phyloP scores from a whole-genome alignment of 139 green algal species.

The Chlamydomonas sphaeroides region DNA sequence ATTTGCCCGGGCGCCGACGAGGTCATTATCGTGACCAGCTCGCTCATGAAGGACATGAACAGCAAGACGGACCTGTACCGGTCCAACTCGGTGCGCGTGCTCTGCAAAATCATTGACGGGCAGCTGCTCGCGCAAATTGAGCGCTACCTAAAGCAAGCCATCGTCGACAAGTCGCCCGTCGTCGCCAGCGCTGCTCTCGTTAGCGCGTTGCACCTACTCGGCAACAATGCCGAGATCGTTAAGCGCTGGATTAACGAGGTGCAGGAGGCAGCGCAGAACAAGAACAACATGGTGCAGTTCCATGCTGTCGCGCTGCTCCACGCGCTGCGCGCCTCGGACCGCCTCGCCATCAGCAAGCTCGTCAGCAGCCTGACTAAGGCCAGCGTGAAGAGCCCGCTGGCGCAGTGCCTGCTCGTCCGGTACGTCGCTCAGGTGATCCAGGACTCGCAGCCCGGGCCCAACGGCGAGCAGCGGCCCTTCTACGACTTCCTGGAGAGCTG shows the following conservation, averaged over 20 bases:
- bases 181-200: conserved; percentile 87
- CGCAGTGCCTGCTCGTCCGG: conserved; percentile 95
- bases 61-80: conserved; percentile 94
- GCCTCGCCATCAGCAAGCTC: conserved; percentile 97
- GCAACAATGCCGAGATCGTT: conserved; percentile 90
- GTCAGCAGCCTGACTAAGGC: conserved; percentile 89
- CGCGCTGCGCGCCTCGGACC: conserved; percentile 89
- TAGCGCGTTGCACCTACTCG: conserved; percentile 86
- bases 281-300: conserved; percentile 96
- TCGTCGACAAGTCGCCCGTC: conserved; percentile 94
- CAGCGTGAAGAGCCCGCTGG: conserved; percentile 89
- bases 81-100: conserved; percentile 96
- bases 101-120: conserved; percentile 95
- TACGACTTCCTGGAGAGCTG: conserved; percentile 98
- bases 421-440: conserved; percentile 88
- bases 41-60: conserved; percentile 99
- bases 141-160: conserved; percentile 97
- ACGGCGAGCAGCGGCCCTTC: conserved; percentile 90
- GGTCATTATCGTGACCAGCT: conserved; percentile 99
- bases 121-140: conserved; percentile 88
- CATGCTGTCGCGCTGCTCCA: conserved; percentile 96
- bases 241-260: conserved; percentile 98
- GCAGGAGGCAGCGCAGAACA: conserved; percentile 90
- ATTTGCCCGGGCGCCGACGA: conserved; percentile 93
- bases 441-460: conserved; percentile 60